A percentile compares a stretch with the other conserved stretches of the same genome.
Evolutionary conservation across 1,284 basidiomycete species (phyloP).

Genomic region (Prillingera fragicola): DNA sequence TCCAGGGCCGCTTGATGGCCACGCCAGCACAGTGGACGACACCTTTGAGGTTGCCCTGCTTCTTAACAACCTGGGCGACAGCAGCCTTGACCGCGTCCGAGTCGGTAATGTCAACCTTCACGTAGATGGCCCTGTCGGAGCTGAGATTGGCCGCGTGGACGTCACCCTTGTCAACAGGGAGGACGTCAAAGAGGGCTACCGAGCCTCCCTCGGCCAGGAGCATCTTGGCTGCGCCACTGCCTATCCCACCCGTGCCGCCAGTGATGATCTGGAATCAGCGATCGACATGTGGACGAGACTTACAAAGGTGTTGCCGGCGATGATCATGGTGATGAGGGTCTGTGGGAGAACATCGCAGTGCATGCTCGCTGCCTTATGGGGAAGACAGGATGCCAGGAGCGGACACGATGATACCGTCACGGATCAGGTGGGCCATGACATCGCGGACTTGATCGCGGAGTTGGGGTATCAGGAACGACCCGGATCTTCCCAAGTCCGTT

Average conservation of each 20-base stretch:
- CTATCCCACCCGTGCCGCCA: constrained; percentile 36
- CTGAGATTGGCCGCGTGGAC: constrained; percentile 17
- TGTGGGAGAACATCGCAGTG: too few relatives aligned
- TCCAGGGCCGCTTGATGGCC: constrained; percentile 36
- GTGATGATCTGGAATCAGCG: constrained; percentile 22
- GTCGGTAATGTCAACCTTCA: constrained; percentile 33
- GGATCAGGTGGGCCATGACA: too few relatives aligned
- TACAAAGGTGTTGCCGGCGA: constrained; percentile 36
- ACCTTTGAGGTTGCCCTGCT: constrained; percentile 32
- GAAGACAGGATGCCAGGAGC: too few relatives aligned
- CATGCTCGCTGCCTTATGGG: too few relatives aligned
- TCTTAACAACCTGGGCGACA: constrained; percentile 20
- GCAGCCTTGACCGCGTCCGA: constrained; percentile 28
- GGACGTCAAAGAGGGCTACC: constrained; percentile 35
- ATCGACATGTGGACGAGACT: constrained; percentile 1
- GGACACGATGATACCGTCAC: too few relatives aligned
- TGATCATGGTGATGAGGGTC: constrained; percentile 24
- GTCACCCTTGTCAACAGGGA: constrained; percentile 27
- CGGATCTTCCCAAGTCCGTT: too few relatives aligned
- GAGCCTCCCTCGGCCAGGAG: constrained; percentile 23
- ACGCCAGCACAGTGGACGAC: constrained; percentile 41
- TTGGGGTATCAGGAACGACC: too few relatives aligned
- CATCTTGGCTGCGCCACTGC: constrained; percentile 22
- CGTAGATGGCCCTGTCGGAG: constrained; percentile 25
- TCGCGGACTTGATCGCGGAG: too few relatives aligned